phyloP scores from a whole-genome alignment of 2,329 filamentous ascomycete species.

The Penicillium sp. region DNA sequence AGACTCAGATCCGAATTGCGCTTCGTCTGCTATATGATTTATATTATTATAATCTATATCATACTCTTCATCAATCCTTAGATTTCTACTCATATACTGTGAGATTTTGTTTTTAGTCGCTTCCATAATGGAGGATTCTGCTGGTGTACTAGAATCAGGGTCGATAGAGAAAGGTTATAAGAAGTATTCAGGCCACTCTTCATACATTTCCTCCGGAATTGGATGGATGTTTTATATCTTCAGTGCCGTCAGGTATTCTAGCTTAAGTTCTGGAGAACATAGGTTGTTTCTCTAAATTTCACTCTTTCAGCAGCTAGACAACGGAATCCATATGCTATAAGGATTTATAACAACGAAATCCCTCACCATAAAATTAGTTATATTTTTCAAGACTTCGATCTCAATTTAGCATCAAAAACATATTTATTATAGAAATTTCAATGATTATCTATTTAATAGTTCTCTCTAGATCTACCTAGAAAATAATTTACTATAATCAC shows the following conservation, averaged over 20 bases:
- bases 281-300: neutral
- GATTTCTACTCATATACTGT: neutral
- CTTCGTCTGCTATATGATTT: neutral
- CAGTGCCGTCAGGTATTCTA: neutral
- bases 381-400: neutral
- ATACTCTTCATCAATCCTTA: neutral
- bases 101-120: neutral
- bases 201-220: neutral
- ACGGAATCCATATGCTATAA: neutral
- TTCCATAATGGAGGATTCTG: neutral
- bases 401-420: too few relatives aligned
- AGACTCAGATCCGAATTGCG: neutral
- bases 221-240: neutral
- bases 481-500: neutral
- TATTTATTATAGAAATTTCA: neutral
- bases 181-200: neutral
- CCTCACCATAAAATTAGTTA: neutral
- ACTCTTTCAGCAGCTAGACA: neutral
- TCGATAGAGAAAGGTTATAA: too few relatives aligned
- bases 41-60: neutral
- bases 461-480: neutral
- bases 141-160: neutral
- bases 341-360: neutral
- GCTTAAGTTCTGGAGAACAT: neutral
- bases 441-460: neutral